Evolutionary conservation across 2,329 filamentous ascomycete species (phyloP).

Genomic region (Stagonosporopsis chrysanthemi): DNA sequence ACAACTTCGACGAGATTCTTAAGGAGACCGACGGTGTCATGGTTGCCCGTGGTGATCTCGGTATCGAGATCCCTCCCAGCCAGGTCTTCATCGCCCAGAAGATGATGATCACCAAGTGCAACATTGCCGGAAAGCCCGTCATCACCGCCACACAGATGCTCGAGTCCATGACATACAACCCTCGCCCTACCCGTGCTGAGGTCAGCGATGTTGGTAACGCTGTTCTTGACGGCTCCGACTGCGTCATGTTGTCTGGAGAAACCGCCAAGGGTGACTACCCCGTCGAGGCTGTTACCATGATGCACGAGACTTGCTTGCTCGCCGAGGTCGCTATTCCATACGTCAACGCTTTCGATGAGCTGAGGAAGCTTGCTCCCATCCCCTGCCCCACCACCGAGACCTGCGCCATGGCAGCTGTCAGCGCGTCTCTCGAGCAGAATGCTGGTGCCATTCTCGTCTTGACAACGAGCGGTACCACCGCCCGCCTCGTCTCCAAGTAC

Average conservation of each 20-base stretch:
- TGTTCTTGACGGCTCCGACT: slow-evolving; percentile 96
- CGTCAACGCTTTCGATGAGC: slow-evolving; percentile 94
- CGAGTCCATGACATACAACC: slow-evolving; percentile 99
- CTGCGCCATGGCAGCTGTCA: slow-evolving; percentile 95
- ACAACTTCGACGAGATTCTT: slow-evolving; percentile 99
- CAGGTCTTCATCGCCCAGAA: slow-evolving; percentile 99
- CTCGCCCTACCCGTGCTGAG: slow-evolving; percentile 95
- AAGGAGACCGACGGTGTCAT: slow-evolving; percentile 98
- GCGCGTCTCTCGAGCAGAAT: slow-evolving; percentile 93
- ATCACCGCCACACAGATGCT: slow-evolving; percentile 99
- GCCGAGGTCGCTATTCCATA: slow-evolving; percentile 98
- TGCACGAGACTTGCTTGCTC: slow-evolving; percentile 96
- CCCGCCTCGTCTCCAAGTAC: slow-evolving; percentile 96
- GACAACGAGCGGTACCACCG: slow-evolving; percentile 93
- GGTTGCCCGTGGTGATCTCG: slow-evolving; percentile 97
- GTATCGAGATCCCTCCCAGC: slow-evolving; percentile 97
- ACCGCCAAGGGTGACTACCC: slow-evolving; percentile 98
- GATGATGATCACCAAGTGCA: slow-evolving; percentile 99
- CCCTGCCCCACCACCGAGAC: slow-evolving; percentile 91
- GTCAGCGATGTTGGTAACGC: slow-evolving; percentile 99
- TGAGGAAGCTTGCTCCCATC: slow-evolving; percentile 81
- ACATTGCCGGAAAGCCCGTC: slow-evolving; percentile 97
- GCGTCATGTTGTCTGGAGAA: slow-evolving; percentile 99
- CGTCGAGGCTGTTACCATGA: slow-evolving; percentile 89
- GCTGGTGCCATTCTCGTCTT: slow-evolving; percentile 95